phyloP scores from a whole-genome alignment of 495 filamentous ascomycete species.

The Sordaria brevicollis region DNA sequence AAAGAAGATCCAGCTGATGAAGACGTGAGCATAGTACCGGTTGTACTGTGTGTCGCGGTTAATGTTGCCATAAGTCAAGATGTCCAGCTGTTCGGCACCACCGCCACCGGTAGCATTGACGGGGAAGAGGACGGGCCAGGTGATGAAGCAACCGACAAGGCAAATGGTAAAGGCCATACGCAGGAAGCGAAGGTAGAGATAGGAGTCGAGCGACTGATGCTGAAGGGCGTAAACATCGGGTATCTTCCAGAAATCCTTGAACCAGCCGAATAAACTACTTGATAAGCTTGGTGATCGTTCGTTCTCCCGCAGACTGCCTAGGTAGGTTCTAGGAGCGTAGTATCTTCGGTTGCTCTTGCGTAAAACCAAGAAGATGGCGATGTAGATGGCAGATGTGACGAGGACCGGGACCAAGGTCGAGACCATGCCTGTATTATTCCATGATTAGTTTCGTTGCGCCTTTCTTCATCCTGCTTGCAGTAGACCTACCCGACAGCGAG shows the following conservation, averaged over 20 bases:
- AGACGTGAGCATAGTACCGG: constrained; percentile 67
- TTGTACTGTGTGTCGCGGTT: constrained; percentile 33
- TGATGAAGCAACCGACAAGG: constrained; percentile 71
- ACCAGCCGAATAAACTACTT: constrained; percentile 64
- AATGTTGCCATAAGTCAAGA: constrained; percentile 72
- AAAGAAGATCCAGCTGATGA: constrained; percentile 68
- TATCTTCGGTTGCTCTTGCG: constrained; percentile 59
- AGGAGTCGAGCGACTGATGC: constrained; percentile 83
- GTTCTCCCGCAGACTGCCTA: constrained; percentile 60
- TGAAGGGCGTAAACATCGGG: constrained; percentile 78
- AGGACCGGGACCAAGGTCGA: constrained; percentile 62
- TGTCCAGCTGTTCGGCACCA: constrained; percentile 55
- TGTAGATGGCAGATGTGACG: constrained; percentile 52
- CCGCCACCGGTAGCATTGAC: constrained; percentile 75
- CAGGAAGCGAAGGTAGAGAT: constrained; percentile 78
- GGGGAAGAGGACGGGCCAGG: constrained; percentile 79
- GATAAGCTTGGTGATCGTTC: constrained; percentile 60
- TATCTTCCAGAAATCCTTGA: constrained; percentile 64
- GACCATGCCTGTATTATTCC: constrained; percentile 37
- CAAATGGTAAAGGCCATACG: constrained; percentile 60
- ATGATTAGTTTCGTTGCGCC: background rate
- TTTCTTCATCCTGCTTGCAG: background rate
- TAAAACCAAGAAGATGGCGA: constrained; percentile 66
- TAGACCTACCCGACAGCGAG: constrained; percentile 20
- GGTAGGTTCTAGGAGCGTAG: constrained; percentile 83